Evolutionary conservation across 2,329 filamentous ascomycete genomes (phyloP).

Genomic region (Clarireedia sp.): DNA sequence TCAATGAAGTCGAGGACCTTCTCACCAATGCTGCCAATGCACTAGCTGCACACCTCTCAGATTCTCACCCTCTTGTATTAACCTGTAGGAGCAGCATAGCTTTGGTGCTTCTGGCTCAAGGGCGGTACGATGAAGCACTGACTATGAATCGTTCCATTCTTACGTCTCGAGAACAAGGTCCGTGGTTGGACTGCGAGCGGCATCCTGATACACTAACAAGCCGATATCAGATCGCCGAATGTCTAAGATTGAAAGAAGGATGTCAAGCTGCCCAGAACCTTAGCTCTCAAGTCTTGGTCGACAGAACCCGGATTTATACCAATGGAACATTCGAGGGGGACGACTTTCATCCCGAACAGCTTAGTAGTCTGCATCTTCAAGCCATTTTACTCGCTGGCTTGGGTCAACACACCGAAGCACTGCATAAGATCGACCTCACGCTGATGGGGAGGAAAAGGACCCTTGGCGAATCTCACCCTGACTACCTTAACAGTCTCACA

Average conservation of each 20-base stretch:
- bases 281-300: constrained; percentile 16
- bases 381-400: constrained; percentile 22
- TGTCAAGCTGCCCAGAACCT: constrained; percentile 19
- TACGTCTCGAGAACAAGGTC: constrained; percentile 15
- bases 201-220: constrained; percentile 25
- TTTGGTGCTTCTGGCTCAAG: constrained; percentile 16
- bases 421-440: constrained; percentile 19
- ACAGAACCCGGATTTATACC: constrained; percentile 20
- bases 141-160: constrained; percentile 18
- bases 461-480: constrained; percentile 20
- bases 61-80: constrained; percentile 19
- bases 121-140: constrained; percentile 21
- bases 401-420: constrained; percentile 17
- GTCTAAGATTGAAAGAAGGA: constrained; percentile 18
- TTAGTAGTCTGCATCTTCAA: constrained; percentile 21
- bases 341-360: constrained; percentile 24
- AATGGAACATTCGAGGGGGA: constrained; percentile 17
- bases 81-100: constrained; percentile 20
- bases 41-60: constrained; percentile 14
- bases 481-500: constrained; percentile 19
- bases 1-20: constrained; percentile 18
- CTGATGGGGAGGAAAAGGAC: constrained; percentile 14
- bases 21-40: constrained; percentile 15
- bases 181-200: constrained; percentile 19
- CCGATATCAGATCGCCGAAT: constrained; percentile 21